phyloP scores from a whole-genome alignment of 805 yeast species.

The Metschnikowia chrysomelidarum region DNA sequence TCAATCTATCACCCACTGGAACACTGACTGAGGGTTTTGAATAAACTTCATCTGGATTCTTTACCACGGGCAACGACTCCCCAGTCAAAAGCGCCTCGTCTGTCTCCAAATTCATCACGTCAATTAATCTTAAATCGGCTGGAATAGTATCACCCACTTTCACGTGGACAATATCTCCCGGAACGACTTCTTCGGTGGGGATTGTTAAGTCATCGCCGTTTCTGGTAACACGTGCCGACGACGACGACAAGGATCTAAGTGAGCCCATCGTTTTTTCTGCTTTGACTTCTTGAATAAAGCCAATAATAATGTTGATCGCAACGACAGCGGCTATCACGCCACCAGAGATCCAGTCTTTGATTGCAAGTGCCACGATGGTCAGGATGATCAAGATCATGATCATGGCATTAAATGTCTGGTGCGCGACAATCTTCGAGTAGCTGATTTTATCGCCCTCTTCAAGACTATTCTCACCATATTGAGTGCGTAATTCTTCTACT shows the following conservation, averaged over 20 bases:
- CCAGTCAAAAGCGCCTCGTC: constrained; percentile 69
- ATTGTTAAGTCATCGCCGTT: constrained; percentile 56
- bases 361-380: constrained; percentile 68
- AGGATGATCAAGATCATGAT: constrained; percentile 67
- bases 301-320: constrained; percentile 59
- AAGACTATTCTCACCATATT: constrained; percentile 57
- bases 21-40: constrained; percentile 27
- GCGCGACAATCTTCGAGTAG: constrained; percentile 52
- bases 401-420: constrained; percentile 78
- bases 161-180: constrained; percentile 66
- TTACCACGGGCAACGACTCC: constrained; percentile 63
- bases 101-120: constrained; percentile 62
- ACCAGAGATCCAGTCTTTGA: constrained; percentile 77
- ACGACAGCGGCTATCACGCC: constrained; percentile 76
- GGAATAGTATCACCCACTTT: constrained; percentile 75
- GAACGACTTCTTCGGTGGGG: constrained; percentile 64
- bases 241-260: constrained; percentile 61
- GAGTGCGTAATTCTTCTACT: constrained; percentile 18
- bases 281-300: constrained; percentile 65
- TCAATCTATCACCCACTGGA: constrained; percentile 72
- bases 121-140: constrained; percentile 64
- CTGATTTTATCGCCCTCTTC: constrained; percentile 61
- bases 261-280: constrained; percentile 83
- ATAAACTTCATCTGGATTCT: constrained; percentile 45
- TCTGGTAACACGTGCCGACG: constrained; percentile 67